These are phyloP conservation scores for Sporobolomyces phaffii DNA, from an alignment of 768 basidiomycete genomes.

Conservation along the genomic window DNA sequence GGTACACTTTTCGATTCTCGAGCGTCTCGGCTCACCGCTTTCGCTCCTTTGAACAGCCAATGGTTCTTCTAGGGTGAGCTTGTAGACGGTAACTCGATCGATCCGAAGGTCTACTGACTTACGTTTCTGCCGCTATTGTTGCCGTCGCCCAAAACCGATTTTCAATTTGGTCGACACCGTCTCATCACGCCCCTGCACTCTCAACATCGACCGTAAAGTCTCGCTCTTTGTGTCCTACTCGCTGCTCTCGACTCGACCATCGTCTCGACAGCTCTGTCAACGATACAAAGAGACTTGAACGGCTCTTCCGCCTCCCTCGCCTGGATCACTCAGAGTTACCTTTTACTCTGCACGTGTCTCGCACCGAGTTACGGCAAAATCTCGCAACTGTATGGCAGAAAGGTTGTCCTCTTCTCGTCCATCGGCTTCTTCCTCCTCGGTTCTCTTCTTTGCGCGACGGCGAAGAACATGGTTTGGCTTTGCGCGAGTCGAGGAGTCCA, in stretches of 20 bases:
- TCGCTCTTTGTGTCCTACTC: conserved; percentile 33
- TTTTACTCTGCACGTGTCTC: conserved; percentile 56
- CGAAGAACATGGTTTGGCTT: conserved; percentile 27
- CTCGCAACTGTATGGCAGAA: conserved; percentile 55
- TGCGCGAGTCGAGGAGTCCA: conserved; percentile 29
- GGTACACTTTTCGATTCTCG: background rate
- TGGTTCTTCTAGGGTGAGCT: conserved; percentile 16
- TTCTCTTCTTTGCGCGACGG: conserved; percentile 22
- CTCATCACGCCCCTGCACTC: background rate
- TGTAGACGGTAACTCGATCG: no score
- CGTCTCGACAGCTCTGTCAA: conserved; percentile 69
- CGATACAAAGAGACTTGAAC: conserved; percentile 61
- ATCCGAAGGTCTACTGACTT: no score
- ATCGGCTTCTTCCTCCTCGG: conserved; percentile 35
- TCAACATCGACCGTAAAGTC: background rate
- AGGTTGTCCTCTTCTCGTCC: conserved; percentile 20
- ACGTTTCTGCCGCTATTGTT: no score
- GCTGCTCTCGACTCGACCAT: conserved; percentile 52
- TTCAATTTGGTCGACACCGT: background rate
- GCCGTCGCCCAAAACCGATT: no score
- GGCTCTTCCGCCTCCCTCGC: conserved; percentile 58
- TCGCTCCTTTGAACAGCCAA: background rate
- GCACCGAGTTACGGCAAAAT: conserved; percentile 73
- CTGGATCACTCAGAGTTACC: conserved; percentile 67
- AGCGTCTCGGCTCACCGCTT: background rate